Conservation (phyloP, 768 basidiomycete genomes). For the Leccinum rimulosum region DNA sequence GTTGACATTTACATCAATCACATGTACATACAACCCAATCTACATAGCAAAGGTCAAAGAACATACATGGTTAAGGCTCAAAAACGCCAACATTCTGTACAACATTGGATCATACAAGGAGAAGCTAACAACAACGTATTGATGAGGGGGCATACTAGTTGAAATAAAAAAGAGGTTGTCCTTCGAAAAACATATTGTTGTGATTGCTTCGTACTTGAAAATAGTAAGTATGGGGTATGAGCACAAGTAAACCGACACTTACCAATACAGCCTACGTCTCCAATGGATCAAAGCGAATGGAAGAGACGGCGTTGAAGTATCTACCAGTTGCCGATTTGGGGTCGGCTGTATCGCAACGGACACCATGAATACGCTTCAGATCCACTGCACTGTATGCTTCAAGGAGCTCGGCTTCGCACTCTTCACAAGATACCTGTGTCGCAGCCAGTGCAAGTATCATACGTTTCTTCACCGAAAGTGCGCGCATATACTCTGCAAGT, state of each 20-base stretch:
- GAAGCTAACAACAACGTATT: no score
- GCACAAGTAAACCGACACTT: not conserved
- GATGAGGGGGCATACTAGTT: no score
- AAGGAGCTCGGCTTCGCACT: not conserved
- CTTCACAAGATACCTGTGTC: not conserved
- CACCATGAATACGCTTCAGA: not conserved
- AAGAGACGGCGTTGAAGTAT: not conserved
- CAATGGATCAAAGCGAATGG: not conserved
- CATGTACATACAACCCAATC: no score
- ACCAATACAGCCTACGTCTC: not conserved
- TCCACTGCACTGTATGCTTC: not conserved
- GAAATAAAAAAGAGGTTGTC: no score
- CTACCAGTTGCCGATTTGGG: not conserved
- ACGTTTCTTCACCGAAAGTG: not conserved
- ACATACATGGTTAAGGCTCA: no score
- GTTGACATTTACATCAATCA: no score
- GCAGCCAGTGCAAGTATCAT: not conserved
- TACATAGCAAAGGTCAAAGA: no score
- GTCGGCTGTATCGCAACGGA: not conserved
- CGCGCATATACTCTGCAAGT: not conserved
- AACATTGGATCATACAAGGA: no score
- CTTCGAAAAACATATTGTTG: no score
- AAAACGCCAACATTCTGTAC: no score
- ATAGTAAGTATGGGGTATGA: not conserved
- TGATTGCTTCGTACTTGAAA: not conserved